Conservation (phyloP, 2,329 filamentous ascomycete genomes). For the Paecilomyces sp. region DNA sequence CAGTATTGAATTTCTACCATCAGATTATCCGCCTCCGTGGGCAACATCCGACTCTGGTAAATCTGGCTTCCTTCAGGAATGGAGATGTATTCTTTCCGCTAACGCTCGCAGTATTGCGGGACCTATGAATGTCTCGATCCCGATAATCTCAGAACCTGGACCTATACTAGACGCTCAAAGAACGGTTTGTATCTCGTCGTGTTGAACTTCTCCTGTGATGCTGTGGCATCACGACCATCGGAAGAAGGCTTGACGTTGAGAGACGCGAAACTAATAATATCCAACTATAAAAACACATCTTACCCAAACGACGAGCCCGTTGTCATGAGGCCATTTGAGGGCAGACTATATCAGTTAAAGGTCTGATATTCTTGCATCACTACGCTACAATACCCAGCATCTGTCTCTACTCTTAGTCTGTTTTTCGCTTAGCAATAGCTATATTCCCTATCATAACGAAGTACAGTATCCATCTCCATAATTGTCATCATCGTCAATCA, state of each 20-base stretch:
- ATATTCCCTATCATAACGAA: neutral
- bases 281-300: conserved; percentile 3
- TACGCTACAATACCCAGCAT: neutral
- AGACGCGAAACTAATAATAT: conserved; percentile 7
- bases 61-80: neutral
- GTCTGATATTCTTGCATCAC: conserved; percentile 21
- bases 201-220: conserved; percentile 8
- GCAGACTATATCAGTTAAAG: conserved; percentile 45
- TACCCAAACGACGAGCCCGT: conserved; percentile 13
- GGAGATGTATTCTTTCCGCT: neutral
- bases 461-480: neutral
- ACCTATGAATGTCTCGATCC: conserved; percentile 9
- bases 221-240: conserved; percentile 4
- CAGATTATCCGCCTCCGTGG: conserved; percentile 49
- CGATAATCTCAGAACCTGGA: conserved; percentile 7
- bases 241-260: conserved; percentile 4
- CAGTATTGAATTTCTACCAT: conserved; percentile 53
- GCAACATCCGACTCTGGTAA: conserved; percentile 24
- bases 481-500: neutral
- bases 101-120: conserved; percentile 7
- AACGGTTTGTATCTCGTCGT: conserved; percentile 7
- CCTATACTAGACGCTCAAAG: conserved; percentile 7
- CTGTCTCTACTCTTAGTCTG: neutral
- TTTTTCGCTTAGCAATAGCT: neutral
- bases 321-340: conserved; percentile 3